Evolutionary conservation across 2,329 filamentous ascomycete genomes (phyloP), one percentile per base, ranked within the genome.

Genomic region (Aspergillus candidus): DNA sequence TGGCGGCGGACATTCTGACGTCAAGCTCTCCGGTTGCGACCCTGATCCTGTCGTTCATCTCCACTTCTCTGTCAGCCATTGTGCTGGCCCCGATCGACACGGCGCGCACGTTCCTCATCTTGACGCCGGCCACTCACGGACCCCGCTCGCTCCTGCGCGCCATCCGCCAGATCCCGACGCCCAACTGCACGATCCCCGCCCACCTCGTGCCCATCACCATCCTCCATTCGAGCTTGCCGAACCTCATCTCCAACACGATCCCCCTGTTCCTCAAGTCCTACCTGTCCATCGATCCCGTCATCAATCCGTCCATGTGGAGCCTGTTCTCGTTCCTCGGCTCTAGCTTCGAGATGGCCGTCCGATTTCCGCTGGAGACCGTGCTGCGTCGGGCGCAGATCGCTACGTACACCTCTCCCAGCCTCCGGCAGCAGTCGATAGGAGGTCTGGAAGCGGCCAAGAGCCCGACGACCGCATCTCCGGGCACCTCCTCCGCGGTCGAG

Each of bases 361-460:
- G 91, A 59, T 79, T 97, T 11, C 93, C 93, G 0, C 74, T 97
- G 4, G 93, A 98, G 68, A 97, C 91, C 1, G 86, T 95, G 12
- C 77, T 97, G 6, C 83, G 93, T 38, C 81, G 93, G 47, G 91
- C 88, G 4, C 93, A 98, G 66, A 84, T 93, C 47, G 75, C 83
- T 2, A 81, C 88, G 1, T 75, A 88, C 36, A 75, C 76, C 12
- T 74, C 75, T 11, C 74, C 76, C 1, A 77, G 80, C 30, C 51
- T 72, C 31, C 65, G 62, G 17, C 66, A 68, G 46, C 61, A 62
- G 33, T 57, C 45, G 5, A 51, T 56, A 3, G 54, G 53, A 13
- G 14, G 55, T 11, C 44, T 59, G 12, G 22, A 27, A 27, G 22
- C 44, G 45, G 15, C 45, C 56, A 2, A 33, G 48, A 8, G 32